A percentile compares a stretch with the other conserved stretches of the same genome.
phyloP scores from a whole-genome alignment of 1,284 basidiomycete species.

The Apiotrichum gracile region DNA sequence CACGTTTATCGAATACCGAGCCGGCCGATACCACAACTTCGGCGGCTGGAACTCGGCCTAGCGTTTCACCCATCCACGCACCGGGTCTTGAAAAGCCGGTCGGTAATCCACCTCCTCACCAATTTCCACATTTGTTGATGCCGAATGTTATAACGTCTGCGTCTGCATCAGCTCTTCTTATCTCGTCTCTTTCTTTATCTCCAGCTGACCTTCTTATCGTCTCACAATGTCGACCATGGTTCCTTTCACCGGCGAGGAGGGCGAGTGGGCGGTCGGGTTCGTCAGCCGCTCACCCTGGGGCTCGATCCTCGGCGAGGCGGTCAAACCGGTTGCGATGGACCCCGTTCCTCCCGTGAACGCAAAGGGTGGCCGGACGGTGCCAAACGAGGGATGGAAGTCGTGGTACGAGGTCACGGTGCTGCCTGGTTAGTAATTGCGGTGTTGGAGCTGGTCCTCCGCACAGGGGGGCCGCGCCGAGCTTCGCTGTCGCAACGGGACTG shows the following conservation, averaged over 20 bases:
- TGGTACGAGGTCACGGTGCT: neutral
- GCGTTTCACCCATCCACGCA: no score
- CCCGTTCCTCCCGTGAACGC: neutral
- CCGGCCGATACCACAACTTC: no score
- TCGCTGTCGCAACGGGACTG: neutral
- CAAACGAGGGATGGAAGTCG: neutral
- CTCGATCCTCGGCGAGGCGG: neutral
- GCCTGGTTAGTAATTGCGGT: neutral
- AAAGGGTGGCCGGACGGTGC: slow-evolving; percentile 1
- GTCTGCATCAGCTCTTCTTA: no score
- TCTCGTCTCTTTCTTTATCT: no score
- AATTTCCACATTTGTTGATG: no score
- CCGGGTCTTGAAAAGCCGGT: no score
- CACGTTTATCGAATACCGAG: no score
- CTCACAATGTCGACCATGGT: neutral
- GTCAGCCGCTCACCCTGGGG: neutral
- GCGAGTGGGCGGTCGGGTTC: neutral
- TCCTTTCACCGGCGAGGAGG: neutral
- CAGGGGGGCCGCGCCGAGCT: neutral
- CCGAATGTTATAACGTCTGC: no score
- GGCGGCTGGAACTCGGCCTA: no score
- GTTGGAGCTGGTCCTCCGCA: no score
- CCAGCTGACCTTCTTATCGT: neutral
- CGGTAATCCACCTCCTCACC: no score
- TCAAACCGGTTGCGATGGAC: neutral